phyloP scores from a whole-genome alignment of 371 early-diverging fungal species.

The Batkoa obscura region DNA sequence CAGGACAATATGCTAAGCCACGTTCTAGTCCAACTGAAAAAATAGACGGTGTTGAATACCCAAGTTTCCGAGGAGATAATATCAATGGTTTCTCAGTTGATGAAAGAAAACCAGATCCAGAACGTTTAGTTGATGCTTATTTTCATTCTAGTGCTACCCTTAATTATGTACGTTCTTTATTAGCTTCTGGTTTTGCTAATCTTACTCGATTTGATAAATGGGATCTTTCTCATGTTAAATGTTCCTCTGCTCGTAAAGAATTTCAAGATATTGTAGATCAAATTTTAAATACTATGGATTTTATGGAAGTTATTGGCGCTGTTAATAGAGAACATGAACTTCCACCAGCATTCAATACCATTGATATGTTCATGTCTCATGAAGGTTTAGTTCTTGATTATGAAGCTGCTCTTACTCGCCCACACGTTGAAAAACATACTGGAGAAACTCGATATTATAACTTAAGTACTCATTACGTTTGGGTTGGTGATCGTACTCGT shows the following conservation, averaged over 20 bases:
- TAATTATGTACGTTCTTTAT: slow-evolving; percentile 79
- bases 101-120: slow-evolving; percentile 85
- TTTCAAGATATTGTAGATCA: slow-evolving; percentile 76
- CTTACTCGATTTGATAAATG: slow-evolving; percentile 75
- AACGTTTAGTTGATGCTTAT: slow-evolving; percentile 77
- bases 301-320: slow-evolving; percentile 80
- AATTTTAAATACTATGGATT: slow-evolving; percentile 71
- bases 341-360: too few relatives aligned
- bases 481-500: slow-evolving; percentile 95
- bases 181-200: slow-evolving; percentile 38
- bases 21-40: slow-evolving; percentile 80
- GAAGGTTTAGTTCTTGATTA: slow-evolving; percentile 87
- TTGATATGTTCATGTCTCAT: slow-evolving; percentile 86
- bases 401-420: slow-evolving; percentile 64
- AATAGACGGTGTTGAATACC: slow-evolving; percentile 60
- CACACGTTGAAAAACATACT: slow-evolving; percentile 19
- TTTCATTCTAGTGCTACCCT: slow-evolving; percentile 94
- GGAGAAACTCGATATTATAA: slow-evolving; percentile 27
- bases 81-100: slow-evolving; percentile 80
- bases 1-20: slow-evolving; percentile 94
- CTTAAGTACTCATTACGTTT: slow-evolving; percentile 80
- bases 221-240: slow-evolving; percentile 78
- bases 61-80: slow-evolving; percentile 76
- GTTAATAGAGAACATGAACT: slow-evolving; percentile 7
- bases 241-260: slow-evolving; percentile 54